Percentiles rank a stretch among this genome's conserved stretches.
These are phyloP conservation scores for Russula sp. DNA, from an alignment of 768 basidiomycete species.

Conservation along the genomic window DNA sequence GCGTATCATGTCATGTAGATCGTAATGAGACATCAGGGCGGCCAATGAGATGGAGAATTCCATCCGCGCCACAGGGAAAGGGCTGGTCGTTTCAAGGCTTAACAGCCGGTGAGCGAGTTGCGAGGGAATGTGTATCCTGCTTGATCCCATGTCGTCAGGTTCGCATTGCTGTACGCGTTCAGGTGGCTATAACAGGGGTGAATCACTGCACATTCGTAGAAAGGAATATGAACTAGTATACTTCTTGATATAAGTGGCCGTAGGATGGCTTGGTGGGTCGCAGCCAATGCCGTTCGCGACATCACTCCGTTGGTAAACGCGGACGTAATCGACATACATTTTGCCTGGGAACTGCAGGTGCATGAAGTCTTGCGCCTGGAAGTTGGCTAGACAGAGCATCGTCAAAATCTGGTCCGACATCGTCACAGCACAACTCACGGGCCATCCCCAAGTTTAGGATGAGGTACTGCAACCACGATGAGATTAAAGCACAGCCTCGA, in stretches of 20 bases:
- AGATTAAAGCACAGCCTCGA: slow-evolving; percentile 3
- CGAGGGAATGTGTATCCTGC: slow-evolving; percentile 73
- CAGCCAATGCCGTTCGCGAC: slow-evolving; percentile 68
- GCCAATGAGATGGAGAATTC: slow-evolving; percentile 6
- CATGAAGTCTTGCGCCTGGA: slow-evolving; percentile 67
- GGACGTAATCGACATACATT: slow-evolving; percentile 88
- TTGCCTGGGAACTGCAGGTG: slow-evolving; percentile 70
- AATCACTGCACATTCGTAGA: neutral
- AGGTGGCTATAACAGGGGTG: slow-evolving; percentile 32
- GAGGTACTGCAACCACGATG: slow-evolving; percentile 49
- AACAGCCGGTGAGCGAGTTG: slow-evolving; percentile 38
- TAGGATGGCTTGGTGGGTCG: slow-evolving; percentile 72
- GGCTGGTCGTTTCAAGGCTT: neutral
- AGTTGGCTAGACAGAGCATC: slow-evolving; percentile 39
- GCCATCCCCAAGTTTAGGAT: slow-evolving; percentile 85
- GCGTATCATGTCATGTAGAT: slow-evolving; percentile 21
- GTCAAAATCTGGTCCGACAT: slow-evolving; percentile 4
- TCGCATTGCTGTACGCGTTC: slow-evolving; percentile 70
- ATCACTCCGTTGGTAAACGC: slow-evolving; percentile 77
- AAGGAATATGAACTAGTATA: slow-evolving; percentile 28
- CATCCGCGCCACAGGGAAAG: neutral
- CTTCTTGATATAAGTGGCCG: slow-evolving; percentile 70
- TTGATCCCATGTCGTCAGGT: slow-evolving; percentile 78
- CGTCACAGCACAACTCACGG: slow-evolving; percentile 33
- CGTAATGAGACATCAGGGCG: neutral